Percentiles rank a stretch among this genome's conserved stretches.
Evolutionary conservation across 768 basidiomycete species (phyloP).

Genomic region (Flagelloscypha sp.): DNA sequence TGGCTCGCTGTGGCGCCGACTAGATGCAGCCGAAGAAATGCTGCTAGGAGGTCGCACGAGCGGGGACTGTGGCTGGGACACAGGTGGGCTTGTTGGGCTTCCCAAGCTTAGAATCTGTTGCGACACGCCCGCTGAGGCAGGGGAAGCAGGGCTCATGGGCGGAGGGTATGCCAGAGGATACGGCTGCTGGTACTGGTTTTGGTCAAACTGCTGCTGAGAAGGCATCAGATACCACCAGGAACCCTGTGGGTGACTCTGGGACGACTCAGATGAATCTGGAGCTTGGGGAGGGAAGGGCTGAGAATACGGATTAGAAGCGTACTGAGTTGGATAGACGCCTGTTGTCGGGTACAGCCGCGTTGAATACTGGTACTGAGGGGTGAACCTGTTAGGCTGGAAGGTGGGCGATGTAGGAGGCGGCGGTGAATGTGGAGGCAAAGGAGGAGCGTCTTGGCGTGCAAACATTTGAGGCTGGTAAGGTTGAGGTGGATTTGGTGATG

Average conservation of each 20-base stretch:
- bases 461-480: slow-evolving; percentile 20
- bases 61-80: no score
- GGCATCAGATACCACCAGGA: slow-evolving; percentile 44
- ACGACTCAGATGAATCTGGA: no score
- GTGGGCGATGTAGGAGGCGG: slow-evolving; percentile 17
- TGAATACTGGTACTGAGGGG: slow-evolving; percentile 28
- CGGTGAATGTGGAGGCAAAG: slow-evolving; percentile 14
- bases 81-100: no score
- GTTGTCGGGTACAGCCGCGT: slow-evolving; percentile 26
- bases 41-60: no score
- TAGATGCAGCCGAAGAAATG: slow-evolving; percentile 3
- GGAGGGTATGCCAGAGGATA: slow-evolving; percentile 2
- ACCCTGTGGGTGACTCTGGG: slow-evolving; percentile 34
- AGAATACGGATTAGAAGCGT: slow-evolving; percentile 26
- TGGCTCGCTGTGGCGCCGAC: background rate
- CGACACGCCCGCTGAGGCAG: slow-evolving; percentile 6
- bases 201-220: slow-evolving; percentile 20
- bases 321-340: slow-evolving; percentile 31
- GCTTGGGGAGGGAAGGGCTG: slow-evolving; percentile 24
- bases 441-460: slow-evolving; percentile 16
- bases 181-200: slow-evolving; percentile 2
- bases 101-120: no score
- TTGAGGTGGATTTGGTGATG: slow-evolving; percentile 21
- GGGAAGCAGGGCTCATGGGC: background rate
- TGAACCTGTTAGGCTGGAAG: slow-evolving; percentile 20